A percentile compares a stretch with the other conserved stretches of the same genome.
Evolutionary conservation across 805 yeast species (phyloP).

Genomic region (Ogataea nonfermentans): DNA sequence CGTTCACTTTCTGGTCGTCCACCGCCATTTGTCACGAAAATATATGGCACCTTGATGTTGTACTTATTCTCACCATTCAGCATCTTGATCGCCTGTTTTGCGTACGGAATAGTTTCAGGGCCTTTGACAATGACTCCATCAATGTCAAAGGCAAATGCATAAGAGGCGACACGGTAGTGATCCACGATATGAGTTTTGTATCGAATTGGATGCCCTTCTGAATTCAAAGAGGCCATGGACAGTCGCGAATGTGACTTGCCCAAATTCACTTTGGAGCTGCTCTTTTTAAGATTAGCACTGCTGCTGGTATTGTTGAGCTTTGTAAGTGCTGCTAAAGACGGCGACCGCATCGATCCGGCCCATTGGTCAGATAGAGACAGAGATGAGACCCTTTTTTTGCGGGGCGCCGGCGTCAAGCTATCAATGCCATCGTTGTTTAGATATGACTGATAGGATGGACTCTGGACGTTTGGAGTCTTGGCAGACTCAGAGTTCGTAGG

Average conservation of each 20-base stretch:
- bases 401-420: conserved; percentile 56
- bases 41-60: conserved; percentile 77
- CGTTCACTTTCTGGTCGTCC: conserved; percentile 79
- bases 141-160: conserved; percentile 90
- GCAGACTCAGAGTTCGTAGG: conserved; percentile 17
- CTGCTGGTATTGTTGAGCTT: conserved; percentile 15
- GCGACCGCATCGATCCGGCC: conserved; percentile 39
- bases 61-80: conserved; percentile 76
- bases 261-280: conserved; percentile 20
- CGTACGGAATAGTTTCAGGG: conserved; percentile 79
- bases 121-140: conserved; percentile 90
- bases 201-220: conserved; percentile 36
- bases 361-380: conserved; percentile 72
- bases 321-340: conserved; percentile 24
- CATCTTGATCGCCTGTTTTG: conserved; percentile 66
- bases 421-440: conserved; percentile 75
- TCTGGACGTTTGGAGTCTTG: conserved; percentile 12
- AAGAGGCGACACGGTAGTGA: conserved; percentile 72
- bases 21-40: conserved; percentile 89
- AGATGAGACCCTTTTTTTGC: conserved; percentile 64
- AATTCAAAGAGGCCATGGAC: conserved; percentile 25
- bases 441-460: conserved; percentile 41
- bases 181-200: conserved; percentile 55
- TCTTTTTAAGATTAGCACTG: conserved; percentile 23
- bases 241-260: conserved; percentile 27